A percentile compares a stretch with the other conserved stretches of the same genome.
Conservation (phyloP, 129 eudicot genomes). For the Flaveria brownii region DNA sequence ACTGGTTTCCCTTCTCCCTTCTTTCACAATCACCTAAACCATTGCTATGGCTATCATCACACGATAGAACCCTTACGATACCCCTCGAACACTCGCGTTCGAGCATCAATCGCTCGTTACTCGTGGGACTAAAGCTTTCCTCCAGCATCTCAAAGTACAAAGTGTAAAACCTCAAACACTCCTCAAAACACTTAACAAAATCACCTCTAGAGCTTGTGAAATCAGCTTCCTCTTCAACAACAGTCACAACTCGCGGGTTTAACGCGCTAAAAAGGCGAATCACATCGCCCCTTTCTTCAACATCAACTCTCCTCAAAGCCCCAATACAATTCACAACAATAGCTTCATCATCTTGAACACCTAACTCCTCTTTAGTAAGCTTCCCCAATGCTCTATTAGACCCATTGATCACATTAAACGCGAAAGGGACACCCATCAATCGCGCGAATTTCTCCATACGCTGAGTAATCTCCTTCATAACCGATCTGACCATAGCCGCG, state of each 20-base stretch:
- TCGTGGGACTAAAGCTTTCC: slow-evolving; percentile 66
- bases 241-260: slow-evolving; percentile 66
- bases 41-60: slow-evolving; percentile 42
- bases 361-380: slow-evolving; percentile 52
- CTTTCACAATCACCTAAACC: slow-evolving; percentile 59
- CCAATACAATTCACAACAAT: slow-evolving; percentile 71
- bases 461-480: slow-evolving; percentile 72
- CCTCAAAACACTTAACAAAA: slow-evolving; percentile 69
- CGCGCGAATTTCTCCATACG: slow-evolving; percentile 92
- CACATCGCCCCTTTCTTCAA: slow-evolving; percentile 51
- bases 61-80: slow-evolving; percentile 67
- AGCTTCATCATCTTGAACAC: slow-evolving; percentile 68
- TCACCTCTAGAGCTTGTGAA: slow-evolving; percentile 56
- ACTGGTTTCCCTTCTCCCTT: slow-evolving; percentile 67
- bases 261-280: slow-evolving; percentile 46
- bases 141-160: slow-evolving; percentile 84
- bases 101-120: slow-evolving; percentile 70
- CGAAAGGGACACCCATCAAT: slow-evolving; percentile 91
- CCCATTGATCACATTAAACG: slow-evolving; percentile 59
- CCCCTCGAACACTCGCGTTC: slow-evolving; percentile 70
- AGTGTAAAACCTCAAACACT: slow-evolving; percentile 74
- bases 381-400: slow-evolving; percentile 42
- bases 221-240: slow-evolving; percentile 91
- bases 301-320: slow-evolving; percentile 53
- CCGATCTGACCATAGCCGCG: slow-evolving; percentile 41